These are phyloP conservation scores for Magnusiomyces tetraspermus DNA, from an alignment of 1,139 yeast species.

Conservation along the genomic window DNA sequence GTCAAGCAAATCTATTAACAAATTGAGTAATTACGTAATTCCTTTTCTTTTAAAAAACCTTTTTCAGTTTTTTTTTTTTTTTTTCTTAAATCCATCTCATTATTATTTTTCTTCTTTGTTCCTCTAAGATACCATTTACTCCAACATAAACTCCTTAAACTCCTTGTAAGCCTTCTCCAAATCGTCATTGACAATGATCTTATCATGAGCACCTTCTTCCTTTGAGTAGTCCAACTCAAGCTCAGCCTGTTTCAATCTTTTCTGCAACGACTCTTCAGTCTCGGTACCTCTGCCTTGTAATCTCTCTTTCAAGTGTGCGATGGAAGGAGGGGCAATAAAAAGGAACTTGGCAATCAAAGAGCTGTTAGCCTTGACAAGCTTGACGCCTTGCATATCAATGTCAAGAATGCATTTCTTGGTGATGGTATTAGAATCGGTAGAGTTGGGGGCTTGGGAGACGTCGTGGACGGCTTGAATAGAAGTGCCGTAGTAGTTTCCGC, in stretches of 20 bases:
- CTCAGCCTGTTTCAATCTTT: slow-evolving; percentile 77
- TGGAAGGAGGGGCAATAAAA: slow-evolving; percentile 86
- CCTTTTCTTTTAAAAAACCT: no score
- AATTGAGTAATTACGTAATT: no score
- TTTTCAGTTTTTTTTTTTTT: no score
- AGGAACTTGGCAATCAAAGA: slow-evolving; percentile 75
- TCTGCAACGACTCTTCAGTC: slow-evolving; percentile 69
- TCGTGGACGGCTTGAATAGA: slow-evolving; percentile 75
- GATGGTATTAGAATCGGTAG: no score
- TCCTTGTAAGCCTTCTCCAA: slow-evolving; percentile 79
- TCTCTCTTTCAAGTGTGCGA: slow-evolving; percentile 64
- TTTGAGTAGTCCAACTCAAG: slow-evolving; percentile 83
- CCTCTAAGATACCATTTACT: neutral
- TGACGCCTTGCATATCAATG: slow-evolving; percentile 98
- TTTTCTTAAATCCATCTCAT: no score
- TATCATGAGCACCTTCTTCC: slow-evolving; percentile 83
- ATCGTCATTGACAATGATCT: slow-evolving; percentile 80
- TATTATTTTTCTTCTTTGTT: no score
- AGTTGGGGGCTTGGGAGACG: slow-evolving; percentile 44
- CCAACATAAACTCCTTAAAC: slow-evolving; percentile 49
- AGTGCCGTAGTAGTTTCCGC: slow-evolving; percentile 96
- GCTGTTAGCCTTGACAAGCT: slow-evolving; percentile 76
- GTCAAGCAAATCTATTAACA: neutral
- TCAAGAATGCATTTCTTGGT: slow-evolving; percentile 76
- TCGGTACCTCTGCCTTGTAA: slow-evolving; percentile 90